Conservation (phyloP, 306 rosid species). For the Comarum palustre region DNA sequence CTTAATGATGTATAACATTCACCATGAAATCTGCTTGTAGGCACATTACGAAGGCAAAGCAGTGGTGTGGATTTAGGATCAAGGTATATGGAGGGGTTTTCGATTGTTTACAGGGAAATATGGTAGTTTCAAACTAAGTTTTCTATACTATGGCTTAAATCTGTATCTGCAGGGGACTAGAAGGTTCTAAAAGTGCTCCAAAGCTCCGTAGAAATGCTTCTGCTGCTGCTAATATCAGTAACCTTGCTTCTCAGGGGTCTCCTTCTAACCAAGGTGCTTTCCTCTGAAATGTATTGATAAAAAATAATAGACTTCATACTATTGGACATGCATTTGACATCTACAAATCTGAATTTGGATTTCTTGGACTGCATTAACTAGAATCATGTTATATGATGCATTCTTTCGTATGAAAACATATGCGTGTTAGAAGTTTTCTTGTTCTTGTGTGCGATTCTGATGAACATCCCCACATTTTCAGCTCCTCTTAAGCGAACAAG, state of each 20-base stretch:
- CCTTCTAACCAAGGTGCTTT: slow-evolving; percentile 52
- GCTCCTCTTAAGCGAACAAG: slow-evolving; percentile 63
- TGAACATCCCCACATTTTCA: slow-evolving; percentile 11
- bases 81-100: slow-evolving; percentile 38
- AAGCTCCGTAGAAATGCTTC: slow-evolving; percentile 81
- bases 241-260: slow-evolving; percentile 48
- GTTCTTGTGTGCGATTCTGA: neutral
- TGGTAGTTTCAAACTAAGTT: neutral
- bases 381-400: neutral
- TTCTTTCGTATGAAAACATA: too few species aligned
- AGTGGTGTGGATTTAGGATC: slow-evolving; percentile 67
- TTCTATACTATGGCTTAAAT: slow-evolving; percentile 2
- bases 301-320: neutral
- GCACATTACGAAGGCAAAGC: slow-evolving; percentile 58
- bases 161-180: slow-evolving; percentile 48
- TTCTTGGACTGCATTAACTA: neutral
- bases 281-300: neutral
- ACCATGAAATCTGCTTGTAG: slow-evolving; percentile 36
- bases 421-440: neutral
- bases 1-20: slow-evolving; percentile 21
- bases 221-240: slow-evolving; percentile 70
- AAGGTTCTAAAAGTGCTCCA: slow-evolving; percentile 47
- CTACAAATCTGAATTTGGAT: neutral
- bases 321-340: neutral
- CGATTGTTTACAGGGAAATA: neutral